Evolutionary conservation across 1,139 yeast genomes (phyloP), one percentile per base, ranked within the genome.

Genomic region (Nakaseomyces sp.): DNA sequence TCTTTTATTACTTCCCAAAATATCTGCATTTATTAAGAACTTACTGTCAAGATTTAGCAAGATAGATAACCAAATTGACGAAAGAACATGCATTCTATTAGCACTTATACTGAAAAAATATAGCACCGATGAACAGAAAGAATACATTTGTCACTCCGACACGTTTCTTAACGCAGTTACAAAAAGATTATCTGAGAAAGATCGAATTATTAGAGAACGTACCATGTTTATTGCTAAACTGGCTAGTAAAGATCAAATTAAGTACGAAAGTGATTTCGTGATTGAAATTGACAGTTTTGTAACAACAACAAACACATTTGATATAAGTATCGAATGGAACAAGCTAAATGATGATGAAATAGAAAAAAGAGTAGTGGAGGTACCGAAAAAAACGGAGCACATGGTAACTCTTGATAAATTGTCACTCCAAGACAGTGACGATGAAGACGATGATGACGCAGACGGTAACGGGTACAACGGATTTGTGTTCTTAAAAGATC

Each of bases 171-270:
- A 60, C 43, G 57, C 64, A 1, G 61, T 68, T 6, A 66, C 71
- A 0, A 47, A 56, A 10, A 53, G 70, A 22, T 48, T 68, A 7
- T 49, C 53, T 4, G 52, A 59, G 25, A 56, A 60, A 35, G 57
- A 59, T 36, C 20, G 35, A 2, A 32, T 37, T 2, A 42, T 61
- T 3, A 55, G 72, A 42, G 65, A 62, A 41, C 49, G 67, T 4
- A 68, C 70, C 0, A 65, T 69, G 66, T 59, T 54, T 45, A 50
- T 69, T 13, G 71, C 71, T 3, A 68, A 66, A 43, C 44, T 47
- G 2, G 45, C 66, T 2, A 57, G 69, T 0, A 50, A 56, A 30
- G 59, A 60, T 15, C 59, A 55, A 37, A 44, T 68, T 7, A 47
- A 61, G 20, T 61, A 61, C 43, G 64, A 63, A 3, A 57, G 64